Conservation (phyloP, 208 protist species). For the Acanthamoeba rhysodes region DNA sequence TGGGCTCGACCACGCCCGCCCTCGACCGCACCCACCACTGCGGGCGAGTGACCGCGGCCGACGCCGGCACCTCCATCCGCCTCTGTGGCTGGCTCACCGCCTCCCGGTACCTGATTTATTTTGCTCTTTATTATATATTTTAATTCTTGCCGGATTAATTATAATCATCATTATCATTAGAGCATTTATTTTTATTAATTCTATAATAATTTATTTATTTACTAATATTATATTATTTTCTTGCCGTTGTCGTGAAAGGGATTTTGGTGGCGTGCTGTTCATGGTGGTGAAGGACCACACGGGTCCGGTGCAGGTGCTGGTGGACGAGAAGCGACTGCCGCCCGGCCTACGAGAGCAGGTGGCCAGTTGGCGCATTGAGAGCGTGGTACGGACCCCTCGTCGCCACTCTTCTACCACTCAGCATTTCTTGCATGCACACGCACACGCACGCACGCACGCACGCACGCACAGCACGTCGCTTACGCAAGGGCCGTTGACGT, state of each 20-base stretch:
- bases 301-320: conserved; percentile 38
- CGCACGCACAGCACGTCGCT: not conserved
- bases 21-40: conserved; percentile 71
- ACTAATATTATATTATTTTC: not conserved
- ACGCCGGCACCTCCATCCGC: not conserved
- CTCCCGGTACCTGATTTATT: not conserved
- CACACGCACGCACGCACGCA: no score
- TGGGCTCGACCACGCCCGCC: not conserved
- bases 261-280: conserved; percentile 51
- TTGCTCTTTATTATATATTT: not conserved
- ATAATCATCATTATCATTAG: not conserved
- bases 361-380: conserved; percentile 6
- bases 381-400: not conserved
- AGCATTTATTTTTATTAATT: not conserved
- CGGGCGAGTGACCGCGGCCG: not conserved
- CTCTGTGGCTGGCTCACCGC: conserved; percentile 66
- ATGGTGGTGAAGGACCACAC: conserved; percentile 61
- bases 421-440: no score
- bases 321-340: conserved; percentile 37
- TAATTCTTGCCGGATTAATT: not conserved
- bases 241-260: not conserved
- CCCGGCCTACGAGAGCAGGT: conserved; percentile 7
- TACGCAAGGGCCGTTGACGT: not conserved
- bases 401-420: not conserved
- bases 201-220: no score